phyloP scores from a whole-genome alignment of 371 early-diverging fungal species.

The Mucor mucedo region DNA sequence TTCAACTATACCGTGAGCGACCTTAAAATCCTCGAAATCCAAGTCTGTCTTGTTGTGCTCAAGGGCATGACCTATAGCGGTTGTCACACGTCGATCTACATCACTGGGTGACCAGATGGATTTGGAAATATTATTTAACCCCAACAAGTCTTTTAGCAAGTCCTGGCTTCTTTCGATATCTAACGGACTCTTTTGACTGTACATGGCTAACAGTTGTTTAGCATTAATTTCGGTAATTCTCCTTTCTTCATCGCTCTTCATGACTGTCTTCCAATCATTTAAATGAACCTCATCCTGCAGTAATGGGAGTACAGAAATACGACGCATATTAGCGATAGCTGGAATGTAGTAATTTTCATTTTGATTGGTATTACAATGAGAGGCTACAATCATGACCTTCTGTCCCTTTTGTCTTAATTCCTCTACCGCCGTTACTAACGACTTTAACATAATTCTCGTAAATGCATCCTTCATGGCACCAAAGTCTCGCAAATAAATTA shows the following conservation, averaged over 20 bases:
- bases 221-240: constrained; percentile 54
- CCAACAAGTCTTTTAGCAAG: constrained; percentile 11
- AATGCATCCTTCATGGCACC: constrained; percentile 49
- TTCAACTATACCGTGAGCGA: constrained; percentile 31
- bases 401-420: constrained; percentile 54
- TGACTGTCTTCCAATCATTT: constrained; percentile 23
- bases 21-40: constrained; percentile 31
- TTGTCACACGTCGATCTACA: constrained; percentile 41
- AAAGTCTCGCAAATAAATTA: constrained; percentile 56
- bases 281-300: constrained; percentile 18
- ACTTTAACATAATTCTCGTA: constrained; percentile 41
- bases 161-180: constrained; percentile 9
- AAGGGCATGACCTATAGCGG: constrained; percentile 44
- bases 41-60: constrained; percentile 20
- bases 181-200: constrained; percentile 28
- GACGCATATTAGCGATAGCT: constrained; percentile 32
- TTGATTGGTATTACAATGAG: constrained; percentile 40
- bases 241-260: constrained; percentile 41
- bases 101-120: constrained; percentile 41
- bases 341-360: constrained; percentile 12
- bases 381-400: constrained; percentile 46
- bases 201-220: constrained; percentile 40
- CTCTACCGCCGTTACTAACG: constrained; percentile 46
- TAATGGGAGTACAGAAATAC: constrained; percentile 30
- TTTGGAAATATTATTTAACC: constrained; percentile 35